These are phyloP conservation scores for Mucor saturninus DNA, from an alignment of 371 early-diverging fungal genomes.

Conservation along the genomic window DNA sequence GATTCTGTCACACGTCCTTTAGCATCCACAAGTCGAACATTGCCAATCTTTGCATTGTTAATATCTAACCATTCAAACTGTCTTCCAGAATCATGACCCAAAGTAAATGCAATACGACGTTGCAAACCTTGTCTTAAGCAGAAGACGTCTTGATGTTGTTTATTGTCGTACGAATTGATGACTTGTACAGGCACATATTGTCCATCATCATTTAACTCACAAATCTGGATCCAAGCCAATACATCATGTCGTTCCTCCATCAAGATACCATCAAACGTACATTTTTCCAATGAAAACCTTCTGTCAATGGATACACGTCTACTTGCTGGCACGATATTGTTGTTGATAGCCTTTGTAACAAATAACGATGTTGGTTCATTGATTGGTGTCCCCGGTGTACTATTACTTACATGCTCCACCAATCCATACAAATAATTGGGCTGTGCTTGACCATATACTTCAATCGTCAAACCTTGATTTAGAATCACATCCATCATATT, in stretches of 20 bases:
- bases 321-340: slow-evolving; percentile 10
- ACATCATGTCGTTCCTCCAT: slow-evolving; percentile 67
- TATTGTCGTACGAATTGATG: slow-evolving; percentile 30
- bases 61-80: slow-evolving; percentile 61
- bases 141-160: slow-evolving; percentile 52
- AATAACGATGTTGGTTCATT: slow-evolving; percentile 16
- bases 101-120: slow-evolving; percentile 64
- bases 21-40: slow-evolving; percentile 66
- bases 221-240: slow-evolving; percentile 65
- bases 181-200: slow-evolving; percentile 68
- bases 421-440: slow-evolving; percentile 30
- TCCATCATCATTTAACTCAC: slow-evolving; percentile 67
- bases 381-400: slow-evolving; percentile 7
- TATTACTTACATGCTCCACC: slow-evolving; percentile 21
- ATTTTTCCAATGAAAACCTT: slow-evolving; percentile 20
- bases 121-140: slow-evolving; percentile 82
- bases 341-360: slow-evolving; percentile 11
- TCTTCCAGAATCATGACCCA: slow-evolving; percentile 71
- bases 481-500: slow-evolving; percentile 53
- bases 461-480: slow-evolving; percentile 52
- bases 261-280: slow-evolving; percentile 38
- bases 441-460: slow-evolving; percentile 66
- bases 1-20: slow-evolving; percentile 65
- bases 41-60: slow-evolving; percentile 56
- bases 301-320: slow-evolving; percentile 23